Conservation (phyloP, 2,329 filamentous ascomycete species). For the Diaporthe citriasiana region DNA sequence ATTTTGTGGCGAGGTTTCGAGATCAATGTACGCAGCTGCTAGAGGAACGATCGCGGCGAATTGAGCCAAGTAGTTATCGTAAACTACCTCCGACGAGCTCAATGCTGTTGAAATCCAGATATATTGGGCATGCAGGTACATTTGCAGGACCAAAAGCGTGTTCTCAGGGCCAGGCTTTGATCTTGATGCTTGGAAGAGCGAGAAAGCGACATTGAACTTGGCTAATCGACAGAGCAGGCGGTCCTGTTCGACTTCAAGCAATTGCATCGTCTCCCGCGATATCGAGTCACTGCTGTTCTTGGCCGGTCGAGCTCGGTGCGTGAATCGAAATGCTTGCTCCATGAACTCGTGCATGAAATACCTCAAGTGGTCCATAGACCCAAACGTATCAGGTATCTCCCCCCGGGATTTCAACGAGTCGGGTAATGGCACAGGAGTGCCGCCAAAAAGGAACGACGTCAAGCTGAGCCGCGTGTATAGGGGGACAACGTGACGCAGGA, state of each 20-base stretch:
- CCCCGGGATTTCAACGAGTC: slow-evolving; percentile 50
- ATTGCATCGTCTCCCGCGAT: slow-evolving; percentile 45
- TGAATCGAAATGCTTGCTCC: slow-evolving; percentile 57
- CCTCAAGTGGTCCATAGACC: slow-evolving; percentile 50
- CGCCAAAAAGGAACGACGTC: slow-evolving; percentile 47
- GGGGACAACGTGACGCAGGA: slow-evolving; percentile 45
- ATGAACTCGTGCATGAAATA: slow-evolving; percentile 56
- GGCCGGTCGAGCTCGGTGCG: slow-evolving; percentile 46
- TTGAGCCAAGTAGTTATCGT: slow-evolving; percentile 50
- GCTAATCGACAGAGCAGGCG: slow-evolving; percentile 50
- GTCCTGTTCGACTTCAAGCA: slow-evolving; percentile 52
- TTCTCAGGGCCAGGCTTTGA: slow-evolving; percentile 43
- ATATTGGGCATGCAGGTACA: slow-evolving; percentile 53
- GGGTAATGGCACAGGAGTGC: slow-evolving; percentile 54
- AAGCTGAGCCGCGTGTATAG: slow-evolving; percentile 49
- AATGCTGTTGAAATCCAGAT: slow-evolving; percentile 53
- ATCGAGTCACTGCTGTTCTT: slow-evolving; percentile 48
- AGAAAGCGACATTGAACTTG: slow-evolving; percentile 51
- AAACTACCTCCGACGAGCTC: slow-evolving; percentile 49
- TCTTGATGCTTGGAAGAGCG: slow-evolving; percentile 48
- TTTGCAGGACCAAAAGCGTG: slow-evolving; percentile 50
- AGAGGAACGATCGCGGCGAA: slow-evolving; percentile 55
- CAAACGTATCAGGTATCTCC: slow-evolving; percentile 53
- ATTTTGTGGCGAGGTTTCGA: slow-evolving; percentile 28
- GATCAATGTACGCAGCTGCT: slow-evolving; percentile 49